Conservation (phyloP, 805 yeast species). For the Komagataella kurtzmanii region DNA sequence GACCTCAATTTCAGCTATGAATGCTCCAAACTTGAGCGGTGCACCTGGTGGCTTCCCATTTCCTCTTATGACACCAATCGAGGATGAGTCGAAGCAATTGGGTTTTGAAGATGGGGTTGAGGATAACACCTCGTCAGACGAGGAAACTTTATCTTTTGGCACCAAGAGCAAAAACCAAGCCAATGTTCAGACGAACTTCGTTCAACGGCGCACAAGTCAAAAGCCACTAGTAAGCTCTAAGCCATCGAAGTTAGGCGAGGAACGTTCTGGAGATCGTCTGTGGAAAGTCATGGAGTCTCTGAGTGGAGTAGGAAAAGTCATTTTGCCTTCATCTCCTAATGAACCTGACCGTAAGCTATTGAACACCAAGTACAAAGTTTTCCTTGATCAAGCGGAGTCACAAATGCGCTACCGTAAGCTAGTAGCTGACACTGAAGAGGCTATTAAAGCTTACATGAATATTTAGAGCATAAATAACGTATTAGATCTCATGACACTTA, state of each 20-base stretch:
- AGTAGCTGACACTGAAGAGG: constrained; percentile 38
- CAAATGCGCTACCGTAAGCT: constrained; percentile 65
- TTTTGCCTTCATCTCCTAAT: constrained; percentile 45
- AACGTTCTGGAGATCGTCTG: constrained; percentile 42
- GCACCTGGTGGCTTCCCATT: constrained; percentile 27
- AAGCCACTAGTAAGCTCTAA: background rate
- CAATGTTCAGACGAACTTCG: constrained; percentile 31
- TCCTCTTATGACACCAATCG: constrained; percentile 29
- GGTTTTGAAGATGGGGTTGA: constrained; percentile 8
- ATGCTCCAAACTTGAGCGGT: constrained; percentile 19
- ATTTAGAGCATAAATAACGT: constrained; percentile 5
- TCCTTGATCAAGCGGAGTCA: constrained; percentile 74
- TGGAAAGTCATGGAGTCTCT: constrained; percentile 83
- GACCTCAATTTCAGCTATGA: constrained; percentile 40
- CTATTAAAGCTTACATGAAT: constrained; percentile 15
- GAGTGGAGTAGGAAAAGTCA: constrained; percentile 74
- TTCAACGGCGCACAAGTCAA: constrained; percentile 5
- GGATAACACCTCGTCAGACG: constrained; percentile 14
- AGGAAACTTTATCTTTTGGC: constrained; percentile 45
- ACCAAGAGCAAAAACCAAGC: constrained; percentile 42
- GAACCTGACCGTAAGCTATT: constrained; percentile 62
- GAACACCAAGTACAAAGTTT: constrained; percentile 69
- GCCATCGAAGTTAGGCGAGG: constrained; percentile 1
- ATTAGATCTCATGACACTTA: background rate
- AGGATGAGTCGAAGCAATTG: constrained; percentile 18